These are phyloP conservation scores for Pythium aquatile DNA, from an alignment of 352 stramenopile species.

Conservation along the genomic window DNA sequence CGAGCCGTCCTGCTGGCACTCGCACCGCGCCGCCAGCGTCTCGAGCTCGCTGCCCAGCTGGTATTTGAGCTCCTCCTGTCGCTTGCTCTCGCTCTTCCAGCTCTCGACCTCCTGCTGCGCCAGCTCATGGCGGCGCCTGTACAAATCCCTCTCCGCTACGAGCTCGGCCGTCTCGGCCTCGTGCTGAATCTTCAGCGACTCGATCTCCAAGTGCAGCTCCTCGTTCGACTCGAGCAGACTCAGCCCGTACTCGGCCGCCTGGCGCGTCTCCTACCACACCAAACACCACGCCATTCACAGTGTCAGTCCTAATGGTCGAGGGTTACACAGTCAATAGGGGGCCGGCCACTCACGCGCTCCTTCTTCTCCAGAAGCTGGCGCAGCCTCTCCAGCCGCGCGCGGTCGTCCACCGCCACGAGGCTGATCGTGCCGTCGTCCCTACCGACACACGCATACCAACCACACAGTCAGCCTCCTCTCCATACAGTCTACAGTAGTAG, in stretches of 20 bases:
- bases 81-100: slow-evolving; percentile 66
- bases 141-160: slow-evolving; percentile 53
- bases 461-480: background rate
- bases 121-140: slow-evolving; percentile 61
- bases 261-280: slow-evolving; percentile 51
- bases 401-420: slow-evolving; percentile 45
- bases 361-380: slow-evolving; percentile 47
- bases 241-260: slow-evolving; percentile 78
- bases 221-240: slow-evolving; percentile 76
- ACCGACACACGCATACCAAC: background rate
- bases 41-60: slow-evolving; percentile 57
- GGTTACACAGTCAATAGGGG: too few relatives aligned
- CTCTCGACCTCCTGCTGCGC: slow-evolving; percentile 59
- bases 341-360: slow-evolving; percentile 35
- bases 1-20: slow-evolving; percentile 30
- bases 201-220: slow-evolving; percentile 67
- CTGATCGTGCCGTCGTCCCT: slow-evolving; percentile 65
- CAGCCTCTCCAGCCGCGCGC: slow-evolving; percentile 41
- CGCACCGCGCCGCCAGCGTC: slow-evolving; percentile 41
- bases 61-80: slow-evolving; percentile 60
- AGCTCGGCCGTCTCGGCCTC: slow-evolving; percentile 67
- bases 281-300: background rate
- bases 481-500: background rate
- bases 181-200: slow-evolving; percentile 67
- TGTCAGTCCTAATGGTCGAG: background rate